These are phyloP conservation scores for Diaporthe batatas DNA, from an alignment of 2,329 filamentous ascomycete species.

Conservation along the genomic window DNA sequence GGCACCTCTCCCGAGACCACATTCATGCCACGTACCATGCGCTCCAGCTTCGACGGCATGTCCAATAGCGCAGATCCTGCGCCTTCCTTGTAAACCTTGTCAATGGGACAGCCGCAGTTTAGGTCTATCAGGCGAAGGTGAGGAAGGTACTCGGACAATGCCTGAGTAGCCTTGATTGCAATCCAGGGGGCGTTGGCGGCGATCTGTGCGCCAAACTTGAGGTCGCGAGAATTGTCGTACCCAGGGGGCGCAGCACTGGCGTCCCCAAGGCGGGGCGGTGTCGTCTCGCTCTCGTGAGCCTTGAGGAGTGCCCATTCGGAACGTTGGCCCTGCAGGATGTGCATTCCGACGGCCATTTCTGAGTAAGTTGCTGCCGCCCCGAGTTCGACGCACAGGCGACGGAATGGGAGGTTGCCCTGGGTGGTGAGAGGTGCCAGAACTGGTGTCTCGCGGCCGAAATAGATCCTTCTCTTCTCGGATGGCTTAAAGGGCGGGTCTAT, in stretches of 20 bases:
- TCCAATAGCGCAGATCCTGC: conserved; percentile 95
- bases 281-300: conserved; percentile 86
- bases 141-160: conserved; percentile 81
- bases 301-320: conserved; percentile 96
- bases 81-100: conserved; percentile 89
- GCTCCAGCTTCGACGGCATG: conserved; percentile 86
- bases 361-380: conserved; percentile 96
- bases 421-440: conserved; percentile 95
- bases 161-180: conserved; percentile 88
- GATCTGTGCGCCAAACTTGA: conserved; percentile 93
- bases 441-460: conserved; percentile 94
- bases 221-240: conserved; percentile 86
- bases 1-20: conserved; percentile 90
- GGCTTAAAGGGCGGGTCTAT: conserved; percentile 89
- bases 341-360: conserved; percentile 96
- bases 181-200: conserved; percentile 93
- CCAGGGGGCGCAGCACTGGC: conserved; percentile 64
- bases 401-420: conserved; percentile 95
- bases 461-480: conserved; percentile 93
- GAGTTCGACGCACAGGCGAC: conserved; percentile 87
- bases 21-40: conserved; percentile 97
- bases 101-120: conserved; percentile 98
- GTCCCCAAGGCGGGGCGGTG: conserved; percentile 76
- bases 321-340: conserved; percentile 89
- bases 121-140: conserved; percentile 91